A percentile compares a stretch with the other conserved stretches of the same genome.
Evolutionary conservation across 2,329 filamentous ascomycete genomes (phyloP).

Genomic region (Hypoxylon sp.): DNA sequence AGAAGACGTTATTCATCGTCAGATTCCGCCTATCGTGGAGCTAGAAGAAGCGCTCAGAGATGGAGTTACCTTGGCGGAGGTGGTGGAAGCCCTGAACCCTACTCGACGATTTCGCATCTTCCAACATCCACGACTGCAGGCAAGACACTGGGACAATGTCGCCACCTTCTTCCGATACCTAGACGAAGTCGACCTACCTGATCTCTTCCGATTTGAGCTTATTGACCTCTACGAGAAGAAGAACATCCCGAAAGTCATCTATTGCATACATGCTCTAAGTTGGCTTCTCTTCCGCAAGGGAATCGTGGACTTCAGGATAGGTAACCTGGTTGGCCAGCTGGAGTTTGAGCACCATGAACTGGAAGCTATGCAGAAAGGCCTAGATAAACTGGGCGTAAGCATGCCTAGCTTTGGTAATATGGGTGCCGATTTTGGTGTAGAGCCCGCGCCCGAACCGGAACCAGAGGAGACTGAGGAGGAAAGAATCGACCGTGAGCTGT

Average conservation of each 20-base stretch:
- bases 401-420: slow-evolving; percentile 99
- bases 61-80: slow-evolving; percentile 92
- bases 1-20: slow-evolving; percentile 60
- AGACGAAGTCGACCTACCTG: slow-evolving; percentile 89
- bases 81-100: slow-evolving; percentile 88
- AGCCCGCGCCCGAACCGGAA: slow-evolving; percentile 77
- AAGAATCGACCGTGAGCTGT: slow-evolving; percentile 80
- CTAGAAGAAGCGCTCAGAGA: slow-evolving; percentile 91
- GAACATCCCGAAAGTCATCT: slow-evolving; percentile 98
- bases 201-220: slow-evolving; percentile 95
- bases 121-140: slow-evolving; percentile 84
- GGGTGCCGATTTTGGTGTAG: slow-evolving; percentile 92
- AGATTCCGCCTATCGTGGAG: slow-evolving; percentile 89
- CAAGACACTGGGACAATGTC: slow-evolving; percentile 97
- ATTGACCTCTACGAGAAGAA: slow-evolving; percentile 99
- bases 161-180: slow-evolving; percentile 95
- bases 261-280: slow-evolving; percentile 96
- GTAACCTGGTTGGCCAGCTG: slow-evolving; percentile 93
- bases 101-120: slow-evolving; percentile 83
- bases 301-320: slow-evolving; percentile 93
- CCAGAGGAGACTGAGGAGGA: slow-evolving; percentile 92
- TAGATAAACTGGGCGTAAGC: slow-evolving; percentile 91
- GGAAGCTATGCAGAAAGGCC: slow-evolving; percentile 94
- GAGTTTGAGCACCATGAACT: slow-evolving; percentile 98
- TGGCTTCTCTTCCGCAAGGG: slow-evolving; percentile 97